phyloP scores from a whole-genome alignment of 345 rosid genomes.

The Moringa oleifera region DNA sequence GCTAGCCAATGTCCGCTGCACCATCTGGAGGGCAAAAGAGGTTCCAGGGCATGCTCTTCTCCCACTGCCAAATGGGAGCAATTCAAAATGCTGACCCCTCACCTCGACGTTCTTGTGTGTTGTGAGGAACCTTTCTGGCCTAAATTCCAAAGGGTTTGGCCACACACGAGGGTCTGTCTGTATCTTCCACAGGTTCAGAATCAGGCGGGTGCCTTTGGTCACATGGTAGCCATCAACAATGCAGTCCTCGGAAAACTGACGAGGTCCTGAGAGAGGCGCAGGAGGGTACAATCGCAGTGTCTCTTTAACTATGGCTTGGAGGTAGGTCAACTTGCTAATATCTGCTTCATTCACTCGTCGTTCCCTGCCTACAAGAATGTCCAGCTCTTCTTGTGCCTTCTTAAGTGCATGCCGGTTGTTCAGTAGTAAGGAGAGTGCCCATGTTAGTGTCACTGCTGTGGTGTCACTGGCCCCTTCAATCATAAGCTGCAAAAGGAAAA shows the following conservation, averaged over 20 bases:
- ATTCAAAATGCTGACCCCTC: constrained; percentile 28
- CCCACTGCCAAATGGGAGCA: constrained; percentile 32
- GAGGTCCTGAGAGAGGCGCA: constrained; percentile 20
- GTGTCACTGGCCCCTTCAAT: constrained; percentile 58
- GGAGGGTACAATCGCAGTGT: constrained; percentile 37
- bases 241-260: constrained; percentile 14
- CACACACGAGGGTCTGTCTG: constrained; percentile 22
- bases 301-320: constrained; percentile 37
- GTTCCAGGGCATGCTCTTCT: constrained; percentile 35
- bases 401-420: constrained; percentile 34
- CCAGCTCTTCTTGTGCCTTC: constrained; percentile 55
- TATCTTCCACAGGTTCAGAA: constrained; percentile 22
- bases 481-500: constrained; percentile 21
- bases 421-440: constrained; percentile 43
- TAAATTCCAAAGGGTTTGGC: constrained; percentile 19
- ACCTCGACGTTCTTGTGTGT: constrained; percentile 16
- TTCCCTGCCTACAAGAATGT: constrained; percentile 32
- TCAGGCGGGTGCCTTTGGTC: constrained; percentile 22
- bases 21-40: no score
- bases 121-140: constrained; percentile 35
- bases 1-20: no score
- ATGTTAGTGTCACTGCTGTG: constrained; percentile 32
- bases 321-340: constrained; percentile 31
- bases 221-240: constrained; percentile 11
- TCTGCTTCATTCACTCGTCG: constrained; percentile 57